Evolutionary conservation across 441 rosid genomes (phyloP).

Genomic region (Brassica hybrid): DNA sequence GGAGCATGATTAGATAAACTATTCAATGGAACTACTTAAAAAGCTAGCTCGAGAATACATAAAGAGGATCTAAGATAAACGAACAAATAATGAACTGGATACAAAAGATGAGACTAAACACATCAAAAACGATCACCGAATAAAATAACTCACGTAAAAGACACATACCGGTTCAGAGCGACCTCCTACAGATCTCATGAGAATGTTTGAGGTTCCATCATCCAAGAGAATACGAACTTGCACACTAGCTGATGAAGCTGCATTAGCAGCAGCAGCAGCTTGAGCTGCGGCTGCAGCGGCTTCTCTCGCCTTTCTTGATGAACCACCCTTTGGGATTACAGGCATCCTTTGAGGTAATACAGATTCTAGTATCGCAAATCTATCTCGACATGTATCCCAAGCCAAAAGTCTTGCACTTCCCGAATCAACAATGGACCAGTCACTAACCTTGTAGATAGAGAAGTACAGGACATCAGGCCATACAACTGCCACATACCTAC

Average conservation of each 20-base stretch:
- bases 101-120: neutral
- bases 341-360: conserved; percentile 87
- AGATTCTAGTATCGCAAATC: conserved; percentile 94
- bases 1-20: conserved; percentile 21
- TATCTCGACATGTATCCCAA: conserved; percentile 96
- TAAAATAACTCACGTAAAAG: conserved; percentile 2
- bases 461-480: conserved; percentile 99
- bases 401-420: conserved; percentile 97
- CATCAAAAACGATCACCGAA: too few species aligned
- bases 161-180: conserved; percentile 89
- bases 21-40: conserved; percentile 5
- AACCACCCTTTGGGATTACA: conserved; percentile 82
- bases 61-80: conserved; percentile 7
- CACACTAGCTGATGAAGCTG: conserved; percentile 92
- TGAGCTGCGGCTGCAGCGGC: conserved; percentile 99
- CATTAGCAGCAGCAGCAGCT: conserved; percentile 96
- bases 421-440: conserved; percentile 96
- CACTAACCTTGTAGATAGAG: conserved; percentile 92
- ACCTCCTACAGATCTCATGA: conserved; percentile 92
- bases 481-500: conserved; percentile 94
- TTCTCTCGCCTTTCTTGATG: conserved; percentile 92
- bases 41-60: conserved; percentile 1
- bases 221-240: conserved; percentile 99
- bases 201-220: conserved; percentile 97
- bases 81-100: neutral